phyloP scores from a whole-genome alignment of 345 rosid genomes.

The Gossypium mustelinum region DNA sequence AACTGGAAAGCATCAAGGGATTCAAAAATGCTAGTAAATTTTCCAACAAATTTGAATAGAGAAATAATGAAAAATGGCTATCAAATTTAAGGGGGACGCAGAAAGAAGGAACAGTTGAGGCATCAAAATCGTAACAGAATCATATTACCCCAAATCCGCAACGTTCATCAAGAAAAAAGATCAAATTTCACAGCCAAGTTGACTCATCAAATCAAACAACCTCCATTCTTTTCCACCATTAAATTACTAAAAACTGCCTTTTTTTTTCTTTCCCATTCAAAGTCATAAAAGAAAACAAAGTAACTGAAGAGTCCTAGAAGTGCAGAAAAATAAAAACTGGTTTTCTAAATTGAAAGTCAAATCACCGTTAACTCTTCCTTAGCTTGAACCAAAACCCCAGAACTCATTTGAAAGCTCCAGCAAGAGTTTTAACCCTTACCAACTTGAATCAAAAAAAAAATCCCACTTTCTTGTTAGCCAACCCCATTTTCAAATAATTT shows the following conservation, averaged over 20 bases:
- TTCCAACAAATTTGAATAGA: not conserved
- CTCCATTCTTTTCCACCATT: not conserved
- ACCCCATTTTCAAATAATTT: not conserved
- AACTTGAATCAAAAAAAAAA: not conserved
- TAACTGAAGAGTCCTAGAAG: not conserved
- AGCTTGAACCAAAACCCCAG: not conserved
- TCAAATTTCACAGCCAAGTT: not conserved
- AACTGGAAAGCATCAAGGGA: slow-evolving; percentile 18
- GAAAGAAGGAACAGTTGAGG: not conserved
- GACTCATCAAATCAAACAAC: not conserved
- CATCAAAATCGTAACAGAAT: not conserved
- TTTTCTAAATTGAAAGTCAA: not conserved
- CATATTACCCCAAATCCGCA: too few relatives aligned
- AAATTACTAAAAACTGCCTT: too few relatives aligned
- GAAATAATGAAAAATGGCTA: not conserved
- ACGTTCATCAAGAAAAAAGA: not conserved
- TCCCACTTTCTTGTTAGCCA: not conserved
- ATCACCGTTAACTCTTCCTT: not conserved
- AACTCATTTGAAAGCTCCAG: not conserved
- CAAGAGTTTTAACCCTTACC: not conserved
- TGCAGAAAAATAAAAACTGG: not conserved
- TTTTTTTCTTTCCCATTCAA: not conserved
- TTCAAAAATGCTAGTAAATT: not conserved
- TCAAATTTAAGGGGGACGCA: not conserved
- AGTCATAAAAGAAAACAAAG: not conserved